phyloP scores from a whole-genome alignment of 768 basidiomycete species.

The Termitomyces sp. region DNA sequence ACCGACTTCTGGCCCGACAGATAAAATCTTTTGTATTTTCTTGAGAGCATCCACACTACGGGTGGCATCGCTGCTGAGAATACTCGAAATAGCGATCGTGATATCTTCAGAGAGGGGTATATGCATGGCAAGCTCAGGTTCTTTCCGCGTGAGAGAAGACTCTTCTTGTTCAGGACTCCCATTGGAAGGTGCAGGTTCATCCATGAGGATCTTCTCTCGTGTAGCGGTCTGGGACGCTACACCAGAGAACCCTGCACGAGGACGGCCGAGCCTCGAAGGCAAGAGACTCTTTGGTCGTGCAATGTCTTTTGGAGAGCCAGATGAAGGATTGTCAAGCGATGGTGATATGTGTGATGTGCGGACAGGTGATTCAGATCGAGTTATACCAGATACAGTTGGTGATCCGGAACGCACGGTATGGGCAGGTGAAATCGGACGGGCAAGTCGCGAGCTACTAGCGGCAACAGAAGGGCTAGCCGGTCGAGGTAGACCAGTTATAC shows the following conservation, averaged over 20 bases:
- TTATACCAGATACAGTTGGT: constrained; percentile 31
- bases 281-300: constrained; percentile 63
- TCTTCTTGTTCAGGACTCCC: constrained; percentile 6
- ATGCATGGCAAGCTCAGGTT: constrained; percentile 27
- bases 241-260: constrained; percentile 48
- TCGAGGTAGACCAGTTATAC: constrained; percentile 17
- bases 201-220: constrained; percentile 26
- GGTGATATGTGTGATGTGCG: constrained; percentile 31
- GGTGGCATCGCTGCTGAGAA: constrained; percentile 81
- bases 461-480: constrained; percentile 29
- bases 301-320: constrained; percentile 43
- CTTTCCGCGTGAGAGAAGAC: constrained; percentile 1
- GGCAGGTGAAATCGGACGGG: constrained; percentile 49
- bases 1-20: constrained; percentile 71
- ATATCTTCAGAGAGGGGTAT: constrained; percentile 53
- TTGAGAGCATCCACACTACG: constrained; percentile 93
- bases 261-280: constrained; percentile 72
- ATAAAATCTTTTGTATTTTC: constrained; percentile 84
- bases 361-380: constrained; percentile 42
- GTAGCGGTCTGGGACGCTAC: constrained; percentile 14
- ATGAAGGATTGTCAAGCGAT: constrained; percentile 18
- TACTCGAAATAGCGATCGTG: constrained; percentile 81
- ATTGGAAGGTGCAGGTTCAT: constrained; percentile 1
- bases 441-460: constrained; percentile 29
- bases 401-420: constrained; percentile 36